Percentiles rank a stretch among this genome's conserved stretches.
phyloP scores from a whole-genome alignment of 2,329 filamentous ascomycete species.

The Pseudocercospora eumusae region DNA sequence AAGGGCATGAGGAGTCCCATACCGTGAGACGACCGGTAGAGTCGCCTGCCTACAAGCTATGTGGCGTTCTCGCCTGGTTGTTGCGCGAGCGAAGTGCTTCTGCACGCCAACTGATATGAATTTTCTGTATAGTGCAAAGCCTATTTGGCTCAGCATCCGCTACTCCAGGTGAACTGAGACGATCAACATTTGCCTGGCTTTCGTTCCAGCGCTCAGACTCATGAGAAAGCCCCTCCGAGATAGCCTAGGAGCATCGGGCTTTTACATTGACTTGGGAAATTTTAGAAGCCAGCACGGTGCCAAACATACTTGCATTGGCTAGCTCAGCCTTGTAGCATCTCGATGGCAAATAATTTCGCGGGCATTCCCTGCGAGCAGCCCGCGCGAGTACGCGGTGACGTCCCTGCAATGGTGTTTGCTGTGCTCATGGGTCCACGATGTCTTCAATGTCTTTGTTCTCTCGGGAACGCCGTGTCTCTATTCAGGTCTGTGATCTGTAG shows the following conservation, averaged over 20 bases:
- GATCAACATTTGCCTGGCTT: background rate
- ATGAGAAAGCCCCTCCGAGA: background rate
- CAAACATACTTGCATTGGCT: too few species aligned
- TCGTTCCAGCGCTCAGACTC: background rate
- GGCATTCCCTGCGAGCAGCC: background rate
- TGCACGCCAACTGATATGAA: background rate
- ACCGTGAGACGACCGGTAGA: background rate
- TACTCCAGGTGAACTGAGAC: background rate
- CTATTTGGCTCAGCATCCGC: background rate
- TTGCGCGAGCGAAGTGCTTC: background rate
- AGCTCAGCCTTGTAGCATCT: too few species aligned
- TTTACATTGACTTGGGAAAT: background rate
- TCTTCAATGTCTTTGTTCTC: background rate
- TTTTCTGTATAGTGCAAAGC: background rate
- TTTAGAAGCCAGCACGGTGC: background rate
- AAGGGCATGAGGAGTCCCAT: background rate
- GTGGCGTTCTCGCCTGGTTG: background rate
- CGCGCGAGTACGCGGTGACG: background rate
- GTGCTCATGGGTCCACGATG: background rate
- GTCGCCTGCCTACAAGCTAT: background rate
- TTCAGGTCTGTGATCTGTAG: background rate
- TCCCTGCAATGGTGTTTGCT: background rate
- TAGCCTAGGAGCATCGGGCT: background rate
- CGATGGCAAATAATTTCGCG: too few species aligned
- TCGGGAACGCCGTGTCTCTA: background rate